These are phyloP conservation scores for Xylaria polymorpha DNA, from an alignment of 2,329 filamentous ascomycete genomes.

Conservation along the genomic window DNA sequence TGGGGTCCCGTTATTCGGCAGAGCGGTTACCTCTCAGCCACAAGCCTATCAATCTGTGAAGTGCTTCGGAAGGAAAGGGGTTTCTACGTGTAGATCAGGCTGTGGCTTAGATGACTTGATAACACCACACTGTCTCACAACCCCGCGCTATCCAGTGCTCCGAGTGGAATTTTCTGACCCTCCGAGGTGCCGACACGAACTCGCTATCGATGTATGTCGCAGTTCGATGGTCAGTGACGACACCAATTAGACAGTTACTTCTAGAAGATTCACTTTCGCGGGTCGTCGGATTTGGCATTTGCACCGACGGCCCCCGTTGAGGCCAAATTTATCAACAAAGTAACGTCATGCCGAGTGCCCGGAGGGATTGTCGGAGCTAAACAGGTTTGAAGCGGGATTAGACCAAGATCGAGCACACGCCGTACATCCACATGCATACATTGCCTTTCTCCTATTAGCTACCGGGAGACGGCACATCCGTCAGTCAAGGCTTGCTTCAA, in stretches of 20 bases:
- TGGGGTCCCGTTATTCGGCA: neutral
- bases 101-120: conserved; percentile 31
- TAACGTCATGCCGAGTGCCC: conserved; percentile 24
- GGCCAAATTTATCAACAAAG: conserved; percentile 26
- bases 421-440: conserved; percentile 12
- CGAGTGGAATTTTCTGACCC: conserved; percentile 21
- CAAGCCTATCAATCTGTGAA: conserved; percentile 1
- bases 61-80: neutral
- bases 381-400: conserved; percentile 21
- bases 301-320: conserved; percentile 9
- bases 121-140: conserved; percentile 33
- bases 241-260: conserved; percentile 10
- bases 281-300: conserved; percentile 12
- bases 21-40: conserved; percentile 30
- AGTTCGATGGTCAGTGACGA: conserved; percentile 32
- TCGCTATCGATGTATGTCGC: conserved; percentile 37
- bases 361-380: conserved; percentile 22
- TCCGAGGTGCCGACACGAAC: conserved; percentile 36
- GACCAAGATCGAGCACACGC: conserved; percentile 15
- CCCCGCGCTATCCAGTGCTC: conserved; percentile 34
- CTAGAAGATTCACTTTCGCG: conserved; percentile 5
- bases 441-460: conserved; percentile 7
- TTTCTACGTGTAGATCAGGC: conserved; percentile 4
- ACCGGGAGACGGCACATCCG: conserved; percentile 16
- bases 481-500: conserved; percentile 13